Evolutionary conservation across 331 rosid genomes (phyloP), one percentile per base, ranked within the genome.

Genomic region (Acacia concinna): DNA sequence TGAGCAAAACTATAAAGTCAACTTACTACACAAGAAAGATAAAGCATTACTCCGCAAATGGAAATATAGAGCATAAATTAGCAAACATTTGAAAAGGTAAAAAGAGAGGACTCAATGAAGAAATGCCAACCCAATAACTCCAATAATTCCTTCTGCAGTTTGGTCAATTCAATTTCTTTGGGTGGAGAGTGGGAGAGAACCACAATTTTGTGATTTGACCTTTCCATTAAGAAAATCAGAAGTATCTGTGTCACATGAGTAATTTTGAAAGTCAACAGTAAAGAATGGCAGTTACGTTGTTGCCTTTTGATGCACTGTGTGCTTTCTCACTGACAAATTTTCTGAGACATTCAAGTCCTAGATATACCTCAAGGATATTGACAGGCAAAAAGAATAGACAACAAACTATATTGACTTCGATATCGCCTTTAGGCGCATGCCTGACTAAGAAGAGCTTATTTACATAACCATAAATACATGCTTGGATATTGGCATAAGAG

Each of bases 331-430:
- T 60, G 9, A 5, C n/a, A 60, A 60, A 60, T 60, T 60, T 59
- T 59, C 37, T 5, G 8, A 60, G 37, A 60, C 67, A 64, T 32
- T 21, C 52, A 25, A 13, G 40, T 62, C 30, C 73, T 8, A 28
- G 56, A 76, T n/a, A 35, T 35, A 78, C 71, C 74, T 57, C 78
- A 81, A 73, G 74, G 62, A 74, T 77, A 41, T 37, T 51, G 82
- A 71, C 31, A 62, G 54, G 68, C 69, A 72, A 46, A 9, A 79
- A 18, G 41, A 73, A 79, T 3, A n/a, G 23, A 63, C 40, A 27
- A 63, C 11, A 57, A n/a, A 34, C 72, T 68, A 73, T 38, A 67
- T 73, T 38, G 79, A 72, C 65, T 66, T 76, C 41, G 54, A 76
- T 65, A 41, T 75, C 56, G 31, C 35, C 49, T 70, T 23, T 5